A percentile compares a stretch with the other conserved stretches of the same genome.
phyloP scores from a whole-genome alignment of 192 early-diverging fungal genomes.

The Coemansia sp. region DNA sequence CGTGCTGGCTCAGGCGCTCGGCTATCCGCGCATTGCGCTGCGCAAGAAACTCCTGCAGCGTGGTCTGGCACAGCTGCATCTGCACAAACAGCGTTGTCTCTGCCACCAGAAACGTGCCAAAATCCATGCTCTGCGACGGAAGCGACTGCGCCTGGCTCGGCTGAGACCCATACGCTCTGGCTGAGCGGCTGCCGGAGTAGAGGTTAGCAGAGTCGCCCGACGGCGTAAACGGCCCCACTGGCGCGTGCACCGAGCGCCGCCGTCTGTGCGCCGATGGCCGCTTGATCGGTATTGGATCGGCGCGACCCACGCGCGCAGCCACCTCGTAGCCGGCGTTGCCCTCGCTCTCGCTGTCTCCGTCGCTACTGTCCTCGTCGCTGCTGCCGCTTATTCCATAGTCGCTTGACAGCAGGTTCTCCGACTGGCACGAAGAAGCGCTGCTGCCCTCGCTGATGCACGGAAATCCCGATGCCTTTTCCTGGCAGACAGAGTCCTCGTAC shows the following conservation, averaged over 20 bases:
- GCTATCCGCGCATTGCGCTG: conserved; percentile 61
- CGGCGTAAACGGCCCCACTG: conserved; percentile 6
- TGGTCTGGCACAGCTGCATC: conserved; percentile 89
- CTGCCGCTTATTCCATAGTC: not conserved
- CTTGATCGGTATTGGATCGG: conserved; percentile 3
- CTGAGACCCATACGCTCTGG: conserved; percentile 7
- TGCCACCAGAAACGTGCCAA: conserved; percentile 9
- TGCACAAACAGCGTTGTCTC: conserved; percentile 71
- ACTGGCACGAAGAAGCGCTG: too few species aligned
- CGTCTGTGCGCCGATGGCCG: not conserved
- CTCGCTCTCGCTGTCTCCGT: not conserved
- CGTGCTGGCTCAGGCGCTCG: conserved; percentile 15
- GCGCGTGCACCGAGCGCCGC: conserved; percentile 6
- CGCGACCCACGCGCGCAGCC: not conserved
- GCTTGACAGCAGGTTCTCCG: not conserved
- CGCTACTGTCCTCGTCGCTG: not conserved
- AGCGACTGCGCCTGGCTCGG: conserved; percentile 25
- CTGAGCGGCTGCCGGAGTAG: not conserved
- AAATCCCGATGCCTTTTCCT: not conserved
- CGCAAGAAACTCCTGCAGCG: conserved; percentile 64
- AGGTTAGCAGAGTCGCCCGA: not conserved
- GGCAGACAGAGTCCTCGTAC: not conserved
- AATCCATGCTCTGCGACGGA: conserved; percentile 17
- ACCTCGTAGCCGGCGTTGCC: not conserved
- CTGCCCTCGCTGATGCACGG: not conserved